Conservation (phyloP, 1,139 yeast genomes). For the Geotrichum carabidarum region DNA sequence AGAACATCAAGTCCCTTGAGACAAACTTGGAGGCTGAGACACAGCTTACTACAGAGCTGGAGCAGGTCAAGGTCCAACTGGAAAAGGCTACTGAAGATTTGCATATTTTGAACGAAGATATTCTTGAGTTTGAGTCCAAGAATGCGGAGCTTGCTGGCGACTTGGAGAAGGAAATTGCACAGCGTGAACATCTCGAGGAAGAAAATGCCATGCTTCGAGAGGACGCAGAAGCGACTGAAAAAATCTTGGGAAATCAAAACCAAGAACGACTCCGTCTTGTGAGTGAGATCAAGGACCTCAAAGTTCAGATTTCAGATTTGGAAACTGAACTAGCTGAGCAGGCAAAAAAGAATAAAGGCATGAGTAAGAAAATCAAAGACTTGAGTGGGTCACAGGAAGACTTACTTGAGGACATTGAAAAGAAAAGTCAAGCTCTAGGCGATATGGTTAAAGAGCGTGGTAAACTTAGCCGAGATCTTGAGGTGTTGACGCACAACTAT, state of each 20-base stretch:
- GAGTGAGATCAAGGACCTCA: neutral
- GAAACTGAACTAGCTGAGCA: neutral
- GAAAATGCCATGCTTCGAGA: neutral
- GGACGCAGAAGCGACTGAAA: conserved; percentile 5
- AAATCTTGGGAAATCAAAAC: neutral
- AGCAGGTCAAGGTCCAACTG: neutral
- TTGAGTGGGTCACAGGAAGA: neutral
- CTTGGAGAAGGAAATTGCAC: neutral
- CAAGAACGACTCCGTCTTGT: neutral
- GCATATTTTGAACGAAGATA: neutral
- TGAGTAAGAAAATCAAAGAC: neutral
- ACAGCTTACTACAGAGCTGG: conserved; percentile 4
- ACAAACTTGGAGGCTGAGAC: conserved; percentile 11
- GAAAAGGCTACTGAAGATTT: conserved; percentile 2
- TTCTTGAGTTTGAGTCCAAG: conserved; percentile 2
- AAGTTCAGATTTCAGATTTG: neutral
- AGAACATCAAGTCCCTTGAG: conserved; percentile 5
- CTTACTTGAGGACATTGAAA: conserved; percentile 1
- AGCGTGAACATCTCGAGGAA: neutral
- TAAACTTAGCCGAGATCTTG: conserved; percentile 6
- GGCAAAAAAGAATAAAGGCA: neutral
- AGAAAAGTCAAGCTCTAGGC: conserved; percentile 1
- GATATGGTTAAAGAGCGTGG: conserved; percentile 3
- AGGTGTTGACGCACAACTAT: conserved; percentile 5
- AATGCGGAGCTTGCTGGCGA: neutral